Evolutionary conservation across 164 flowering plant genomes (phyloP).

Genomic region (Echeveria elegans): DNA sequence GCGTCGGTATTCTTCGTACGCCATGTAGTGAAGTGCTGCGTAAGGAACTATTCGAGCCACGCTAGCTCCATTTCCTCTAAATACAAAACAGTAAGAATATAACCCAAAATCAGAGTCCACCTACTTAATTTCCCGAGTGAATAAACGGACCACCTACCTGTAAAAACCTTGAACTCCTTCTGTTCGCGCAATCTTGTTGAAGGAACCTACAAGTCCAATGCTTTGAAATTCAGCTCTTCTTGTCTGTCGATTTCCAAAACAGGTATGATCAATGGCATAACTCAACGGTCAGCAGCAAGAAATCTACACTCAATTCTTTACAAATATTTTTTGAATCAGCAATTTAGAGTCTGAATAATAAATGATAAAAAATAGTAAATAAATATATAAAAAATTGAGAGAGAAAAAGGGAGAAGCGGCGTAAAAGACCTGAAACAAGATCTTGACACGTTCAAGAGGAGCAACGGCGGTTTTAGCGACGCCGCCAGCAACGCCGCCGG

Average conservation of each 20-base stretch:
- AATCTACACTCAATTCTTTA: too few species aligned
- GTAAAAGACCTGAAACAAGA: slow-evolving; percentile 72
- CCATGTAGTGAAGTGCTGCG: slow-evolving; percentile 95
- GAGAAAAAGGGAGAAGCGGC: too few species aligned
- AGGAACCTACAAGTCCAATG: slow-evolving; percentile 67
- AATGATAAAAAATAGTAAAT: too few species aligned
- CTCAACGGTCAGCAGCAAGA: too few species aligned
- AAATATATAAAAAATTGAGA: background rate
- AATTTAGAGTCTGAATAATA: too few species aligned
- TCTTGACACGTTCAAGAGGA: slow-evolving; percentile 96
- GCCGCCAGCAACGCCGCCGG: slow-evolving; percentile 95
- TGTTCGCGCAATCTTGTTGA: slow-evolving; percentile 57
- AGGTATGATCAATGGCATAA: background rate
- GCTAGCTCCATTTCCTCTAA: slow-evolving; percentile 97
- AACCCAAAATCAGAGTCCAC: background rate
- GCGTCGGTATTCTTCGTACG: slow-evolving; percentile 84
- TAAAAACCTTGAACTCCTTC: slow-evolving; percentile 88
- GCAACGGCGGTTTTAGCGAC: slow-evolving; percentile 84
- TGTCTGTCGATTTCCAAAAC: slow-evolving; percentile 42
- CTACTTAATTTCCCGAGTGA: background rate
- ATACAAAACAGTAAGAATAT: background rate
- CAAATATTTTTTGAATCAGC: background rate
- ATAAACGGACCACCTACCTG: slow-evolving; percentile 30
- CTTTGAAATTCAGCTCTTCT: slow-evolving; percentile 76
- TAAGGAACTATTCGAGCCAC: slow-evolving; percentile 94